phyloP scores from a whole-genome alignment of 768 basidiomycete genomes.

The Pleurotus sapidus region DNA sequence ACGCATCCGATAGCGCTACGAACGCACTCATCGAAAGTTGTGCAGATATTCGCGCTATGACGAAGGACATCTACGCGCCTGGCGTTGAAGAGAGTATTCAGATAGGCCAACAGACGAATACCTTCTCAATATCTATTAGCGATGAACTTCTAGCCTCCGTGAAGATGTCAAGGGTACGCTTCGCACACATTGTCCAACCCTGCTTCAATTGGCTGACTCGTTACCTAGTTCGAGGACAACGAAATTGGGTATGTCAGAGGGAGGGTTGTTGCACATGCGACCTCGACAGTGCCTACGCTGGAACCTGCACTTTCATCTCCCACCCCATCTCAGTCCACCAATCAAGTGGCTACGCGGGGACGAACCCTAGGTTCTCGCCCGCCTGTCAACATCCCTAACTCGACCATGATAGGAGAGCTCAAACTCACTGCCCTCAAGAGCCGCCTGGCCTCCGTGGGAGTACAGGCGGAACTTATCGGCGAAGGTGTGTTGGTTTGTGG shows the following conservation, averaged over 20 bases:
- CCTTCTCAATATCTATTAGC: conserved; percentile 90
- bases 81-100: conserved; percentile 71
- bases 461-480: conserved; percentile 93
- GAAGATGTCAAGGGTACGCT: conserved; percentile 82
- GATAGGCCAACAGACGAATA: conserved; percentile 95
- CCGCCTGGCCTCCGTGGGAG: conserved; percentile 68
- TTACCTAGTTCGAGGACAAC: conserved; percentile 88
- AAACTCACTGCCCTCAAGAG: conserved; percentile 87
- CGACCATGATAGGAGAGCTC: conserved; percentile 97
- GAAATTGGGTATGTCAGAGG: conserved; percentile 93
- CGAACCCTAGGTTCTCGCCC: conserved; percentile 66
- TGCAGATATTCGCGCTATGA: conserved; percentile 82
- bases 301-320: conserved; percentile 54
- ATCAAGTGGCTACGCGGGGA: conserved; percentile 23
- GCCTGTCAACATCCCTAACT: conserved; percentile 68
- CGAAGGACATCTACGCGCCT: conserved; percentile 88
- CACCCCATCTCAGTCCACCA: conserved; percentile 15
- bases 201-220: neutral
- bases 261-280: conserved; percentile 79
- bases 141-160: conserved; percentile 80
- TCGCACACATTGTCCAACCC: neutral
- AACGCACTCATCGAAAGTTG: conserved; percentile 78
- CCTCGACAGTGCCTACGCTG: conserved; percentile 85
- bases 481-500: conserved; percentile 95
- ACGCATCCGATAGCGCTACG: conserved; percentile 67